phyloP scores from a whole-genome alignment of 108 stramenopile genomes.

The Skeletonema menzelii region DNA sequence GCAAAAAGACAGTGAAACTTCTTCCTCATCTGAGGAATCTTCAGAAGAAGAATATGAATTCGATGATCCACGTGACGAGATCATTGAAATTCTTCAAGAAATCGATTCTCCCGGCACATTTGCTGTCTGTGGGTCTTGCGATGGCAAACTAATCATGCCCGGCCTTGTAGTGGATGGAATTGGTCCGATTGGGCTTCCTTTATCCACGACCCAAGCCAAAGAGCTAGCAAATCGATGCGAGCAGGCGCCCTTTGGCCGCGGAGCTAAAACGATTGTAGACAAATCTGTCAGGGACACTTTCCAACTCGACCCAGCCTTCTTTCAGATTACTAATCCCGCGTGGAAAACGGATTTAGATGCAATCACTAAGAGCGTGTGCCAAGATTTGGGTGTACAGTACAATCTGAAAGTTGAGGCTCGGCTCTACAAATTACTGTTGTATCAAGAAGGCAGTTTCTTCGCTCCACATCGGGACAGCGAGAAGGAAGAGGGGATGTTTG shows the following conservation, averaged over 20 bases:
- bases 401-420: conserved; percentile 25
- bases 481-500: conserved; percentile 52
- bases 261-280: conserved; percentile 30
- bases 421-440: conserved; percentile 46
- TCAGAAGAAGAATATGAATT: conserved; percentile 13
- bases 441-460: conserved; percentile 41
- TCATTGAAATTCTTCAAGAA: conserved; percentile 9
- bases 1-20: not conserved
- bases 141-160: conserved; percentile 17
- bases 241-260: conserved; percentile 43
- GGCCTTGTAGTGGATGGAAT: conserved; percentile 35
- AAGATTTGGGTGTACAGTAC: conserved; percentile 16
- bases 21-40: conserved; percentile 7
- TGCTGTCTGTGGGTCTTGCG: not conserved
- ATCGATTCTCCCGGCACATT: conserved; percentile 13
- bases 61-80: conserved; percentile 11
- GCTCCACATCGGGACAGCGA: conserved; percentile 43
- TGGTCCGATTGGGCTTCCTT: conserved; percentile 30
- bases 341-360: conserved; percentile 11
- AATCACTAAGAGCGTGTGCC: conserved; percentile 5
- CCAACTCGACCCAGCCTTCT: conserved; percentile 29
- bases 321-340: conserved; percentile 25
- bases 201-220: conserved; percentile 4
- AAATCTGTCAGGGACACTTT: conserved; percentile 20
- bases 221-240: conserved; percentile 14